These are phyloP conservation scores for Pulveroboletus sp. DNA, from an alignment of 768 basidiomycete genomes.

Conservation along the genomic window DNA sequence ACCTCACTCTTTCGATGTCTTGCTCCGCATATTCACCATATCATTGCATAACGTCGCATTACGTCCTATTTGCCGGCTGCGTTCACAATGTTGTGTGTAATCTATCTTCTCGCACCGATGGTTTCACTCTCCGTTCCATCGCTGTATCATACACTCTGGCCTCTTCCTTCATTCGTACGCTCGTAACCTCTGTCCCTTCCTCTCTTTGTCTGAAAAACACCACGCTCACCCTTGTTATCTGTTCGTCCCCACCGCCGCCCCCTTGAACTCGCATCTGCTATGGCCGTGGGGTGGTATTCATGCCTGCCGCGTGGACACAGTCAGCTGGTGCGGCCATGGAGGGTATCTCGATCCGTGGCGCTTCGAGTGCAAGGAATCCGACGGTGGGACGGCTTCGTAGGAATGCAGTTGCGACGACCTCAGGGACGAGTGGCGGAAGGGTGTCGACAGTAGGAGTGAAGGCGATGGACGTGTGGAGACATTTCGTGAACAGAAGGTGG, in stretches of 20 bases:
- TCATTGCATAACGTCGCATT: constrained; percentile 22
- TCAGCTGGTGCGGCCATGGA: constrained; percentile 38
- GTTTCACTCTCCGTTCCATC: constrained; percentile 10
- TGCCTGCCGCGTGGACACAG: constrained; percentile 40
- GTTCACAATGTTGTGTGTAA: constrained; percentile 16
- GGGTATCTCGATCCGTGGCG: constrained; percentile 62
- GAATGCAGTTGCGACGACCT: constrained; percentile 43
- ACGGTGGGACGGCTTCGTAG: constrained; percentile 55
- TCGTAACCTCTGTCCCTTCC: constrained; percentile 2
- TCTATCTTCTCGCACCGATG: constrained; percentile 13
- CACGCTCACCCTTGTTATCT: constrained; percentile 36
- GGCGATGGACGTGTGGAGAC: constrained; percentile 65
- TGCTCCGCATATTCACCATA: constrained; percentile 24
- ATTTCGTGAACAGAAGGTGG: constrained; percentile 70
- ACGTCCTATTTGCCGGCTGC: constrained; percentile 11
- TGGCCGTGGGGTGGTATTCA: constrained; percentile 20
- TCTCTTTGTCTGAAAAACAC: constrained; percentile 22
- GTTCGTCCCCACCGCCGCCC: constrained; percentile 25
- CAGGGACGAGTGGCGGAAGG: constrained; percentile 9
- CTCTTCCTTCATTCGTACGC: constrained; percentile 5
- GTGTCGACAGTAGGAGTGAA: constrained; percentile 28
- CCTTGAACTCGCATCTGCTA: constrained; percentile 18
- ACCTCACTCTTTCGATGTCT: constrained; percentile 29
- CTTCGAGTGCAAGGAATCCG: constrained; percentile 40
- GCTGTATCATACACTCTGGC: constrained; percentile 6